phyloP scores from a whole-genome alignment of 768 basidiomycete genomes.

The Collybiopsis luxurians region DNA sequence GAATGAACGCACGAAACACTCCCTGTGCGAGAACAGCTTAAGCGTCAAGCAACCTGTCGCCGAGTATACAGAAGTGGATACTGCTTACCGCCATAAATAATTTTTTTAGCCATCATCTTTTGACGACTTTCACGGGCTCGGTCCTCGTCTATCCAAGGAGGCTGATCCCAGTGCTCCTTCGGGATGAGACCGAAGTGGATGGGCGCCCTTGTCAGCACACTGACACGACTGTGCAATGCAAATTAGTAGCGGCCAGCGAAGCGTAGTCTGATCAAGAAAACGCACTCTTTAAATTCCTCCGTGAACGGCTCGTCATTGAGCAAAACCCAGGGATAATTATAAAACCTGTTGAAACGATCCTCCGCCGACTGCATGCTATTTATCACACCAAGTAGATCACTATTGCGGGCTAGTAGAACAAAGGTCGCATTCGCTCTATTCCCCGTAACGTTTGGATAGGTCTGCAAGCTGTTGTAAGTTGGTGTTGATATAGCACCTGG shows the following conservation, averaged over 20 bases:
- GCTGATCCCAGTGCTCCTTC: conserved; percentile 75
- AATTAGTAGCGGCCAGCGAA: not conserved
- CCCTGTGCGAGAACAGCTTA: conserved; percentile 38
- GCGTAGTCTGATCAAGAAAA: not conserved
- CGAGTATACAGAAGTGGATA: not conserved
- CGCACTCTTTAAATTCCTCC: conserved; percentile 66
- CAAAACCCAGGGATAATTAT: conserved; percentile 79
- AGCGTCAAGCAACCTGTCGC: conserved; percentile 2
- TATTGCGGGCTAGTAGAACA: conserved; percentile 67
- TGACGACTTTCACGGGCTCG: conserved; percentile 57
- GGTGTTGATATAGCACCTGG: not conserved
- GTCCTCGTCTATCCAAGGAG: conserved; percentile 75
- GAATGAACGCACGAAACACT: conserved; percentile 61
- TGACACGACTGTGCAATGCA: conserved; percentile 37
- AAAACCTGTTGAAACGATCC: conserved; percentile 78
- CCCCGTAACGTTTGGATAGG: conserved; percentile 1
- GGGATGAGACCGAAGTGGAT: conserved; percentile 74
- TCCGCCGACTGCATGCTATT: conserved; percentile 69
- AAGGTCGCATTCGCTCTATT: conserved; percentile 73
- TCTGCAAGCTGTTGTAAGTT: not conserved
- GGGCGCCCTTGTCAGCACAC: conserved; percentile 53
- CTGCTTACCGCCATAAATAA: conserved; percentile 56
- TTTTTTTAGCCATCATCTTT: conserved; percentile 59
- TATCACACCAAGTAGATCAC: conserved; percentile 48
- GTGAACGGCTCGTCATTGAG: conserved; percentile 80